phyloP scores from a whole-genome alignment of 345 rosid genomes.

The Eucalyptus camaldulensis region DNA sequence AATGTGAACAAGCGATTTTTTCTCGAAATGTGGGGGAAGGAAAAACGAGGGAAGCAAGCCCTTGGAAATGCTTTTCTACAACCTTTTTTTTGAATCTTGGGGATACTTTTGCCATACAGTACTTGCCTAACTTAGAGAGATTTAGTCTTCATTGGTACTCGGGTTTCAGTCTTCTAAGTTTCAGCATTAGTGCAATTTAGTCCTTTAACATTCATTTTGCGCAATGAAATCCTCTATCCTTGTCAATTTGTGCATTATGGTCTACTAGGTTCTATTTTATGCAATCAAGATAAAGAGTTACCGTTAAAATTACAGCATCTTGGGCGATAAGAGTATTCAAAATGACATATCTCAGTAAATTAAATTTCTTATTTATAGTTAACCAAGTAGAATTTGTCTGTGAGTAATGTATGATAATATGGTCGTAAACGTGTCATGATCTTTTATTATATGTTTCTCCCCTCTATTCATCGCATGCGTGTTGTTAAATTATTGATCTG shows the following conservation, averaged over 20 bases:
- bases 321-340: not conserved
- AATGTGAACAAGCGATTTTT: not conserved
- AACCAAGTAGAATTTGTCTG: not conserved
- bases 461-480: accelerated
- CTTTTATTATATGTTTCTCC: not conserved
- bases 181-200: not conserved
- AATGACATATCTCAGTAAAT: not conserved
- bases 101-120: not conserved
- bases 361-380: not conserved
- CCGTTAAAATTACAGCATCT: not conserved
- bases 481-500: too few species aligned
- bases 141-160: not conserved
- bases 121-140: not conserved
- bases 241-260: not conserved
- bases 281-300: not conserved
- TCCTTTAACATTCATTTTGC: not conserved
- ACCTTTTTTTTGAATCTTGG: not conserved
- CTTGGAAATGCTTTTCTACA: too few species aligned
- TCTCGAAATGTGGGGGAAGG: not conserved
- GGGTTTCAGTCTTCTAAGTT: not conserved
- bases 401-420: not conserved
- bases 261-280: not conserved
- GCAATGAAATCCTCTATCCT: not conserved
- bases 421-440: not conserved
- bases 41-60: too few species aligned